Conservation (phyloP, 768 basidiomycete species). For the Tricholoma furcatifolium region DNA sequence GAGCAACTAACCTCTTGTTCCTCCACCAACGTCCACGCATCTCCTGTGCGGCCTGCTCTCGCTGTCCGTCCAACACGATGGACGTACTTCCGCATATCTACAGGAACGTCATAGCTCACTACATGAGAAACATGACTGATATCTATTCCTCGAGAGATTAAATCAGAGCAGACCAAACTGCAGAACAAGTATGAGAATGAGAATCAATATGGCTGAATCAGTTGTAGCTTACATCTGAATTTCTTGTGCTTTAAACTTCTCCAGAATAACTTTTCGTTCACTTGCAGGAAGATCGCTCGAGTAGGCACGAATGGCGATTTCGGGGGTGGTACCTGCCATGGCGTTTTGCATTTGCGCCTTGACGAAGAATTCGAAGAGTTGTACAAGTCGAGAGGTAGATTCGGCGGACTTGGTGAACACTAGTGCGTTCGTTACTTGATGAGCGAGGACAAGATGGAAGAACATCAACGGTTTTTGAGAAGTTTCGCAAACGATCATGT, state of each 20-base stretch:
- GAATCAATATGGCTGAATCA: constrained; percentile 1
- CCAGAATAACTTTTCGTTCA: constrained; percentile 77
- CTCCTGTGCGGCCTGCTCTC: constrained; percentile 82
- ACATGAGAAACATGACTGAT: constrained; percentile 91
- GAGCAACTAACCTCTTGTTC: constrained; percentile 71
- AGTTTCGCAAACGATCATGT: constrained; percentile 79
- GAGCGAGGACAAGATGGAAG: constrained; percentile 76
- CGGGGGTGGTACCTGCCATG: constrained; percentile 16
- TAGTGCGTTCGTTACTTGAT: constrained; percentile 64
- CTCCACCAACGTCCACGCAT: constrained; percentile 95
- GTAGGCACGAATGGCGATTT: constrained; percentile 64
- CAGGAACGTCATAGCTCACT: constrained; percentile 91
- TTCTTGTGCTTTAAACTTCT: constrained; percentile 76
- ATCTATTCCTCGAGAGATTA: constrained; percentile 95
- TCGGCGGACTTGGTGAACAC: constrained; percentile 98
- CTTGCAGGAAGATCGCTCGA: constrained; percentile 78
- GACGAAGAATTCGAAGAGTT: constrained; percentile 81
- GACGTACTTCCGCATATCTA: constrained; percentile 98
- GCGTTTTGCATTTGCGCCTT: constrained; percentile 29
- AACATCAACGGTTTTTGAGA: constrained; percentile 86
- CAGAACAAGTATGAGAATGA: background rate
- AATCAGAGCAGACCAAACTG: constrained; percentile 94
- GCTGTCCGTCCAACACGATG: constrained; percentile 97
- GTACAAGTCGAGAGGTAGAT: constrained; percentile 79
- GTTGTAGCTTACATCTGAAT: constrained; percentile 69